phyloP scores from a whole-genome alignment of 352 stramenopile genomes.

The Pythium aquatile region DNA sequence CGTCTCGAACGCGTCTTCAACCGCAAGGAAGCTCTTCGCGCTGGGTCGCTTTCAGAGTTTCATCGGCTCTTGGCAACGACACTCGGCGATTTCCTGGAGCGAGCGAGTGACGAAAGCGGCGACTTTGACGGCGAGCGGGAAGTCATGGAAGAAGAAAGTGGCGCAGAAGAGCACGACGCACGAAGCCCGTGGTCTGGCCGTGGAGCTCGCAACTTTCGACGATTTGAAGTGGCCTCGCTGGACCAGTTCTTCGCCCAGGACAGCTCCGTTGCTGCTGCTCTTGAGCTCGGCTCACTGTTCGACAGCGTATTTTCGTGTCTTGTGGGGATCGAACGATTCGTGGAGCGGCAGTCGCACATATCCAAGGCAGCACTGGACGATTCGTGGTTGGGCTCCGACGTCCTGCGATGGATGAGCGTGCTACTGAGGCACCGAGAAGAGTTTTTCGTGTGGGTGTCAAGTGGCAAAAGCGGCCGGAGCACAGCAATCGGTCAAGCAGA shows the following conservation, averaged over 20 bases:
- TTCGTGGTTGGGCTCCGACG: not conserved
- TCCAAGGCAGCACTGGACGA: not conserved
- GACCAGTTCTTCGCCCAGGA: conserved; percentile 16
- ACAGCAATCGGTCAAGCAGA: not conserved
- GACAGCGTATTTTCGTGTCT: conserved; percentile 22
- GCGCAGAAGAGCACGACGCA: not conserved
- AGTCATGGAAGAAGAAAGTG: not conserved
- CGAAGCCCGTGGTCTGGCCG: too few relatives aligned
- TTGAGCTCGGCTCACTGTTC: conserved; percentile 14
- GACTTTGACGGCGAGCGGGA: not conserved
- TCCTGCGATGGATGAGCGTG: conserved; percentile 10
- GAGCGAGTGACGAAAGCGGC: not conserved
- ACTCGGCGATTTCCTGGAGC: conserved; percentile 14
- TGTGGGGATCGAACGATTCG: conserved; percentile 3
- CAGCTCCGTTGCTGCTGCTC: conserved; percentile 1
- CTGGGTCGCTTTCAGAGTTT: conserved; percentile 7
- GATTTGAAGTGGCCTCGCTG: conserved; percentile 11
- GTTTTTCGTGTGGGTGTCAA: conserved; percentile 23
- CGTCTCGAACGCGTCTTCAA: conserved; percentile 10
- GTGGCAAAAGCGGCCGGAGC: conserved; percentile 4
- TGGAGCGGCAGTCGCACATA: not conserved
- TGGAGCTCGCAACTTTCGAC: not conserved
- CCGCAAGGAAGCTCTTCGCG: not conserved
- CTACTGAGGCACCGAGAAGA: conserved; percentile 14
- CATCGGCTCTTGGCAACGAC: conserved; percentile 10